Base-by-base conservation (phyloP, 2,329 filamentous ascomycete species). In the Samsoniella hepiali region DNA sequence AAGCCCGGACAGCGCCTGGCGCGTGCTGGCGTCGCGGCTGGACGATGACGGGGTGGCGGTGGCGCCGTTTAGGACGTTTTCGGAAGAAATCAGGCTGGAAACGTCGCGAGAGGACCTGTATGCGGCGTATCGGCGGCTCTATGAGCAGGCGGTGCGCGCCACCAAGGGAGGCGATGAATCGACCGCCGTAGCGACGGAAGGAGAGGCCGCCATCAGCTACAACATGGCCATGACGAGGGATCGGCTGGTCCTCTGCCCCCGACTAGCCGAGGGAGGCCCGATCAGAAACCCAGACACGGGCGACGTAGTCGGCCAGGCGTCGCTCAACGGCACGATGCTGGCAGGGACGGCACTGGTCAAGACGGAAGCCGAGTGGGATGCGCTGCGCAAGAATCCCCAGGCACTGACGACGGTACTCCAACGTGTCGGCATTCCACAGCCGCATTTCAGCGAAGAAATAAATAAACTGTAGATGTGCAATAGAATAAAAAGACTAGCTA, bases 321-420 rank as follows among this genome's bases (percentile, higher is more conserved):
- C 82, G 22, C 73, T 88, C 40, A 88, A 89, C 61, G 86, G 86
- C 3, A 88, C 86, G 0, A 72, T 88, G n/a, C 71, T 88, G 65
- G 86, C 85, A 10, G 86, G 86, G 7, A 88, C 86, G 10, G 83
- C 85, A 32, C 74, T 89, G 61, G 86, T 88, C 17, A 88, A 88
- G 75, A 84, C 72, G 34, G 73, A 83, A 68, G 73, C 71, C 3
- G 85, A 88, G 72, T 88, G 84, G 84, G 75, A 85, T 64, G 79
- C 78, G 1, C 67, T 89, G 58, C 74, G 75, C 62, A 72, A 72
- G n/a, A 73, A 81, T 15, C 69, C 70, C 0, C 64, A 64, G 1
- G 62, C 47, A n/a, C 53, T 76, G 5, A 54, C 38, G 5, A 59
- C 63, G 11, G 68, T 72, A 3, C 62, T 77, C 27, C 63, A 63